These are phyloP conservation scores for Geotrichum carabidarum DNA, from an alignment of 1,139 yeast species.

Conservation along the genomic window DNA sequence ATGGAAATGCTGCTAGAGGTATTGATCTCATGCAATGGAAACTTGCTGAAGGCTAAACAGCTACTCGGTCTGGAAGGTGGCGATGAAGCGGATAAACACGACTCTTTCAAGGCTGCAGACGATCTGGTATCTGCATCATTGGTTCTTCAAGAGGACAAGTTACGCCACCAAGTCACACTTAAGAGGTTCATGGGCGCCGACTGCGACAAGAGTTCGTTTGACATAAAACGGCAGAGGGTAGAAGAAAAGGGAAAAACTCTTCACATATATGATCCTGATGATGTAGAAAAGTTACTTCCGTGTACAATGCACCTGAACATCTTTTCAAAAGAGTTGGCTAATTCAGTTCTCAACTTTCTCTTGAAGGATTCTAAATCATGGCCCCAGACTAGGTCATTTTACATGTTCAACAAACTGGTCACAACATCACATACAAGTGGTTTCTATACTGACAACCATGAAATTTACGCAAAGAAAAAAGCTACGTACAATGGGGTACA, in stretches of 20 bases:
- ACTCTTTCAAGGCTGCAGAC: background rate
- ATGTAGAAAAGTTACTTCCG: slow-evolving; percentile 44
- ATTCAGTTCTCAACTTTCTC: slow-evolving; percentile 42
- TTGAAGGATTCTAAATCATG: slow-evolving; percentile 42
- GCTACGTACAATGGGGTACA: slow-evolving; percentile 43
- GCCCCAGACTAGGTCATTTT: slow-evolving; percentile 42
- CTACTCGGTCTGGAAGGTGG: slow-evolving; percentile 25
- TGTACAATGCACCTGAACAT: slow-evolving; percentile 50
- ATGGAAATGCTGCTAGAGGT: slow-evolving; percentile 34
- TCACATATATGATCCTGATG: slow-evolving; percentile 32
- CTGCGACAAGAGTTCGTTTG: background rate
- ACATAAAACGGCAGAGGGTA: slow-evolving; percentile 2
- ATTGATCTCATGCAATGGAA: slow-evolving; percentile 36
- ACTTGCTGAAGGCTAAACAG: slow-evolving; percentile 27
- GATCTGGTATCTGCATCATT: background rate
- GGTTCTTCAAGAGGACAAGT: background rate
- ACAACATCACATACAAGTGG: slow-evolving; percentile 49
- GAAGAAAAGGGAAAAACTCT: slow-evolving; percentile 22
- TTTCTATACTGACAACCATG: slow-evolving; percentile 38
- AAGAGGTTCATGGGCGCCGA: slow-evolving; percentile 4
- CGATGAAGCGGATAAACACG: background rate
- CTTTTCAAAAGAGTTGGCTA: slow-evolving; percentile 48
- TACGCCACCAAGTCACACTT: slow-evolving; percentile 3
- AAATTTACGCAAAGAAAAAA: slow-evolving; percentile 26
- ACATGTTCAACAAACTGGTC: slow-evolving; percentile 57